These are phyloP conservation scores for Cucurbitaria berberidis DNA, from an alignment of 2,329 filamentous ascomycete species.

Conservation along the genomic window DNA sequence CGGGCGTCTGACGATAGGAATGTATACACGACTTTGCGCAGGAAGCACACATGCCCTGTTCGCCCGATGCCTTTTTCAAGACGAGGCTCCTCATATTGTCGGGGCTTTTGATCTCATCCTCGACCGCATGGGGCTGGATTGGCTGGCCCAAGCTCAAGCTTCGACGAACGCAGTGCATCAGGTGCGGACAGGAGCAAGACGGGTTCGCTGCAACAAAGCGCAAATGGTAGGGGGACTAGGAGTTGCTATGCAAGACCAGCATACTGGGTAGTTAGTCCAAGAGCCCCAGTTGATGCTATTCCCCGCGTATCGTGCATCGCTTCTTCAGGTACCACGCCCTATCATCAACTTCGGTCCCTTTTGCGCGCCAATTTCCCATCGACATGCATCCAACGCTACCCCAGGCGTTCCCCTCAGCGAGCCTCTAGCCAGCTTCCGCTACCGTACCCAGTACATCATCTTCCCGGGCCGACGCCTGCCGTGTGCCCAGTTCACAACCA, in stretches of 20 bases:
- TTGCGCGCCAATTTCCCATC: no score
- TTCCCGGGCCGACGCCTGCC: conserved; percentile 1
- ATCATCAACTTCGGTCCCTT: not conserved
- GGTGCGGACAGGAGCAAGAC: not conserved
- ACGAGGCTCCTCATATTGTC: not conserved
- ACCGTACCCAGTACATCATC: not conserved
- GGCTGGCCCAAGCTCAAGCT: not conserved
- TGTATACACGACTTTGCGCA: no score
- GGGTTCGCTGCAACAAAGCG: not conserved
- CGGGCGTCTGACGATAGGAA: no score
- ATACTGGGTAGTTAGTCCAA: no score
- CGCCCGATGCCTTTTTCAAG: no score
- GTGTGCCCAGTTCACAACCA: no score
- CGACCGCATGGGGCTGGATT: no score
- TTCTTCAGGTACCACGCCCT: not conserved
- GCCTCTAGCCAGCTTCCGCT: not conserved
- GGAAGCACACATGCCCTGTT: no score
- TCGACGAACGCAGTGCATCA: not conserved
- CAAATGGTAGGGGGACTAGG: no score
- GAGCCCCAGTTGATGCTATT: not conserved
- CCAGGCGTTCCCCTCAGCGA: not conserved
- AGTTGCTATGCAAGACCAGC: not conserved
- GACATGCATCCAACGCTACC: not conserved
- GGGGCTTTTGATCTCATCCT: no score
- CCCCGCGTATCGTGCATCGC: not conserved